phyloP scores from a whole-genome alignment of 768 basidiomycete genomes.

The Punctularia strigosozonata region DNA sequence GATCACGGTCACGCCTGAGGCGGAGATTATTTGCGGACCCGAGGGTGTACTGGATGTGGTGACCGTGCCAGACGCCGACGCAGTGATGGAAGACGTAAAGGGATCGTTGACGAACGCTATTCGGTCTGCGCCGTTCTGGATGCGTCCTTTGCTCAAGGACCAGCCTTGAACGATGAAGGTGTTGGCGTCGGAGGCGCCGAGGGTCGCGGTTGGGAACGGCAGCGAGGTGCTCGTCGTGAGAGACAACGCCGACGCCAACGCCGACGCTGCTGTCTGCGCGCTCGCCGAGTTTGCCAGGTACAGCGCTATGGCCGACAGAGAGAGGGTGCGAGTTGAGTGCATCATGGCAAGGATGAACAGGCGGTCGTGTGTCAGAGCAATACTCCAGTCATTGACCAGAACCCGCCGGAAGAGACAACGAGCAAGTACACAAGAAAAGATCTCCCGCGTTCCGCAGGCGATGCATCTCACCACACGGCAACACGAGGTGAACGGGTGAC shows the following conservation, averaged over 20 bases:
- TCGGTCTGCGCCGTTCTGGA: conserved; percentile 45
- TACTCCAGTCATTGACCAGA: too few species aligned
- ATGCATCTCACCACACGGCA: too few species aligned
- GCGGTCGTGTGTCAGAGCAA: too few species aligned
- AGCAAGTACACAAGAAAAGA: too few species aligned
- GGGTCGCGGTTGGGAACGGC: conserved; percentile 55
- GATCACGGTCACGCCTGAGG: conserved; percentile 32
- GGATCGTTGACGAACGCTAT: conserved; percentile 58
- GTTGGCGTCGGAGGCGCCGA: conserved; percentile 35
- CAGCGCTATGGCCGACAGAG: too few species aligned
- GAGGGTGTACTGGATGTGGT: conserved; percentile 24
- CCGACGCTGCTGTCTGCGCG: too few species aligned
- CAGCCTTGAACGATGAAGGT: conserved; percentile 42
- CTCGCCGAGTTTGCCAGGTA: too few species aligned
- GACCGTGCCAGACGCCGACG: conserved; percentile 14
- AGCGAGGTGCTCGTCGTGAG: conserved; percentile 50
- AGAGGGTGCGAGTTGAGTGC: not conserved
- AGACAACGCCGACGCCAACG: conserved; percentile 37
- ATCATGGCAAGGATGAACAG: not conserved
- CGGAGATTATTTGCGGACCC: conserved; percentile 56
- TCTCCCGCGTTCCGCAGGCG: too few species aligned
- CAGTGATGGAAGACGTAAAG: conserved; percentile 38
- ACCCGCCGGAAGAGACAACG: too few species aligned
- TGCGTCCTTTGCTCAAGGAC: conserved; percentile 46
- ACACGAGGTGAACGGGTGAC: too few species aligned